These are phyloP conservation scores for Mucor velutinosus DNA, from an alignment of 371 early-diverging fungal genomes.

Conservation along the genomic window DNA sequence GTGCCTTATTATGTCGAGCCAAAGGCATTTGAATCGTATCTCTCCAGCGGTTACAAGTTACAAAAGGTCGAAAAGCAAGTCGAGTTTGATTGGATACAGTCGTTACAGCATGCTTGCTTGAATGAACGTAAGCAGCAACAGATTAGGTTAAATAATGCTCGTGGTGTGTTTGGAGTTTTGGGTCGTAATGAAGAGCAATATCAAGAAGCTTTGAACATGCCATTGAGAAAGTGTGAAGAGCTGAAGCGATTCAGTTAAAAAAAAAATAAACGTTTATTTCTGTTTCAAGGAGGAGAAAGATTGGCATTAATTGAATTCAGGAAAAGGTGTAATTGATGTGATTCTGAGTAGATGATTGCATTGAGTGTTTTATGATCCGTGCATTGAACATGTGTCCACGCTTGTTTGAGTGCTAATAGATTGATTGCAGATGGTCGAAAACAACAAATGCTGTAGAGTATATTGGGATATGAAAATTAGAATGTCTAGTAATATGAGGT, in stretches of 20 bases:
- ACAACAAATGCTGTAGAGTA: neutral
- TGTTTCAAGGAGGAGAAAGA: neutral
- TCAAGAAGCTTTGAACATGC: conserved; percentile 39
- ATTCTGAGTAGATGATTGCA: too few relatives aligned
- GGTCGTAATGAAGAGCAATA: conserved; percentile 43
- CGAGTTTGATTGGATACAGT: conserved; percentile 42
- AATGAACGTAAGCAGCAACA: conserved; percentile 36
- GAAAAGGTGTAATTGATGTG: neutral
- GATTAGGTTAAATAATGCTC: conserved; percentile 31
- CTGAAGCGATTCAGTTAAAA: conserved; percentile 32
- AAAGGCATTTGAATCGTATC: conserved; percentile 29
- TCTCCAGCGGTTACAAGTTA: conserved; percentile 32
- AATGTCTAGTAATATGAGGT: neutral
- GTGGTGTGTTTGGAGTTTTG: conserved; percentile 38
- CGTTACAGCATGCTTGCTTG: conserved; percentile 38
- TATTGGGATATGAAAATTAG: neutral
- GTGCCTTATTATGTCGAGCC: conserved; percentile 54
- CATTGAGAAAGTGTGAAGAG: conserved; percentile 42
- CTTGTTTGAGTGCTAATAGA: too few relatives aligned
- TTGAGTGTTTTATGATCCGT: too few relatives aligned
- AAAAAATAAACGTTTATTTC: neutral
- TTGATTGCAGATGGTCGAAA: too few relatives aligned
- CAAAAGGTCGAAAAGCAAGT: conserved; percentile 45
- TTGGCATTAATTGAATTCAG: neutral
- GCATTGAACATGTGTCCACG: too few relatives aligned